phyloP scores from a whole-genome alignment of 2,329 filamentous ascomycete genomes.

The Pyrenochaeta sp. region DNA sequence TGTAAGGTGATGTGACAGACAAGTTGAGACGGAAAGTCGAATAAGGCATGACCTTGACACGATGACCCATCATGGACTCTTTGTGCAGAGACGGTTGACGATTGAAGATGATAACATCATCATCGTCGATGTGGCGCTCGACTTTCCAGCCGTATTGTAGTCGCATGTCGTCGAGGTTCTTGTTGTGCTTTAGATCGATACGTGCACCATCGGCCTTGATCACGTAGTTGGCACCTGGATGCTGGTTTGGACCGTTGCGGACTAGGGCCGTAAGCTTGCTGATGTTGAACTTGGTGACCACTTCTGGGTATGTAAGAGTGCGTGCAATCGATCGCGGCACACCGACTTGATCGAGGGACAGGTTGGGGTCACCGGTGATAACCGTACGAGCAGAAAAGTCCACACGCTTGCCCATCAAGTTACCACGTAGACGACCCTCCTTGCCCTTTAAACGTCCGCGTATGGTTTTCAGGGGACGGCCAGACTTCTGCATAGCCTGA shows the following conservation, averaged over 20 bases:
- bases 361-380: slow-evolving; percentile 97
- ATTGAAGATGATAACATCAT: slow-evolving; percentile 99
- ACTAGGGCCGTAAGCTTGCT: slow-evolving; percentile 88
- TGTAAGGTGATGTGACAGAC: slow-evolving; percentile 98
- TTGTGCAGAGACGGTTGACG: slow-evolving; percentile 99
- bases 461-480: slow-evolving; percentile 94
- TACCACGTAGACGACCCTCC: slow-evolving; percentile 95
- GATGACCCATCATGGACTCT: slow-evolving; percentile 99
- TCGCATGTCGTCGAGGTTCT: slow-evolving; percentile 83
- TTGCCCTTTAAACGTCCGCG: slow-evolving; percentile 98
- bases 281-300: slow-evolving; percentile 97
- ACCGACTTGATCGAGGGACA: slow-evolving; percentile 96
- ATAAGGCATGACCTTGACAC: slow-evolving; percentile 97
- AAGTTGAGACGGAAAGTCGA: slow-evolving; percentile 98
- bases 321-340: slow-evolving; percentile 93
- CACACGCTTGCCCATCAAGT: slow-evolving; percentile 96
- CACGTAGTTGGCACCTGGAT: slow-evolving; percentile 96
- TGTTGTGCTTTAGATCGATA: slow-evolving; percentile 94
- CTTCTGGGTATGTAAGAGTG: slow-evolving; percentile 94
- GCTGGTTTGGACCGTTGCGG: slow-evolving; percentile 91
- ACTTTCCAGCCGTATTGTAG: slow-evolving; percentile 99
- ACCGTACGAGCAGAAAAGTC: slow-evolving; percentile 99
- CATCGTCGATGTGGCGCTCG: slow-evolving; percentile 93
- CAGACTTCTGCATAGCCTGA: slow-evolving; percentile 94
- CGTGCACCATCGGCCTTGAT: slow-evolving; percentile 92